Evolutionary conservation across 2,329 filamentous ascomycete genomes (phyloP).

Genomic region (Balansia obtecta): DNA sequence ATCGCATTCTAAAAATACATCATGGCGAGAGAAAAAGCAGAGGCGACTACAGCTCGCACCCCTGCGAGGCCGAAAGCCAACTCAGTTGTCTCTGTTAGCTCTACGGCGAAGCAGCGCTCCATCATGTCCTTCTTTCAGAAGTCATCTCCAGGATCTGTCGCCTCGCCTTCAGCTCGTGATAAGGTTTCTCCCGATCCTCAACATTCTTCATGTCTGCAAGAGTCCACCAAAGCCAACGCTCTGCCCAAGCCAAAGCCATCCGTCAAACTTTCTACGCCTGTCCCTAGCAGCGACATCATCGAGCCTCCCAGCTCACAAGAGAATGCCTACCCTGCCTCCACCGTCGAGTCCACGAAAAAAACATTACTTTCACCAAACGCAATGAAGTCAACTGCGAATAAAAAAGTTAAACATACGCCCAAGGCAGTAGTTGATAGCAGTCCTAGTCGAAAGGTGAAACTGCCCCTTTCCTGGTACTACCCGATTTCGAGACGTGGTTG

Average conservation of each 20-base stretch:
- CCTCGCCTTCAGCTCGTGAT: conserved; percentile 19
- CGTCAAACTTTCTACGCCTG: conserved; percentile 46
- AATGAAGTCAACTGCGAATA: conserved; percentile 17
- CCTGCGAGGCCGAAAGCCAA: conserved; percentile 4
- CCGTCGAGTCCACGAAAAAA: conserved; percentile 36
- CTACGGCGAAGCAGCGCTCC: conserved; percentile 27
- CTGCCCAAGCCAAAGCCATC: conserved; percentile 28
- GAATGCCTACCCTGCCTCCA: conserved; percentile 36
- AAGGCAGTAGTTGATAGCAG: conserved; percentile 43
- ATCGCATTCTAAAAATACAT: neutral
- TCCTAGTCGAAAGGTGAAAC: conserved; percentile 63
- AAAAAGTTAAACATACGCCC: neutral
- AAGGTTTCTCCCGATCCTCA: conserved; percentile 21
- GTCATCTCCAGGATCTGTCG: conserved; percentile 22
- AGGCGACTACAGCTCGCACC: conserved; percentile 4
- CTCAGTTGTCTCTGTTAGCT: conserved; percentile 11
- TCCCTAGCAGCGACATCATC: conserved; percentile 67
- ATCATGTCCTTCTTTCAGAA: conserved; percentile 34
- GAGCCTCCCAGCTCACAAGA: conserved; percentile 58
- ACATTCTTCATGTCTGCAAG: conserved; percentile 24
- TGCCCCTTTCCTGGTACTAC: neutral
- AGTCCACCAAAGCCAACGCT: conserved; percentile 29
- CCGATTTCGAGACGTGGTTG: neutral
- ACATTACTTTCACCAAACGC: conserved; percentile 19
- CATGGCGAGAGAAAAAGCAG: conserved; percentile 5